Conservation (phyloP, 1,284 basidiomycete species). For the Fomitopsis pinicola region DNA sequence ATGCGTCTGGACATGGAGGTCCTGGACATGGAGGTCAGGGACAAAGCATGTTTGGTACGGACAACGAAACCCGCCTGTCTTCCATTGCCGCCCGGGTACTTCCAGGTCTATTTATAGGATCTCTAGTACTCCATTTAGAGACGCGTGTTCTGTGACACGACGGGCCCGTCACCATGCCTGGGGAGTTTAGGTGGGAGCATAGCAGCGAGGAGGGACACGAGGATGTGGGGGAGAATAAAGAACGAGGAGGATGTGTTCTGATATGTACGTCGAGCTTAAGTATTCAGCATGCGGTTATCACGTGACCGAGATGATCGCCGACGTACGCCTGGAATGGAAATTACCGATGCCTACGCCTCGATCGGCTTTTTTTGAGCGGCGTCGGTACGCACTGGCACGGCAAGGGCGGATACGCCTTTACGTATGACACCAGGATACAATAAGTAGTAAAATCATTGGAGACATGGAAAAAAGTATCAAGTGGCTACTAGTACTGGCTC, state of each 20-base stretch:
- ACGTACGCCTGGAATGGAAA: not conserved
- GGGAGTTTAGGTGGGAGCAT: too few species aligned
- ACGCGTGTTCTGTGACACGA: not conserved
- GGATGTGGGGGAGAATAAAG: not conserved
- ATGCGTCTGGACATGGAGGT: not conserved
- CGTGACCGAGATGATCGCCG: not conserved
- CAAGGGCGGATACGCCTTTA: too few species aligned
- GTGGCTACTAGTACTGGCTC: too few species aligned
- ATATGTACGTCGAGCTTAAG: not conserved
- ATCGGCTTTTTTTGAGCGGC: too few species aligned
- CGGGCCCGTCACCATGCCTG: not conserved
- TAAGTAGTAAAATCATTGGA: too few species aligned
- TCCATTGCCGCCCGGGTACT: not conserved
- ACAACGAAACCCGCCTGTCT: not conserved
- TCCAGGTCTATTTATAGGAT: not conserved
- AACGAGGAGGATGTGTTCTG: not conserved
- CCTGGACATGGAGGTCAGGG: not conserved
- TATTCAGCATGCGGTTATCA: not conserved
- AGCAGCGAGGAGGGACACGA: not conserved
- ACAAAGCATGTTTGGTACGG: not conserved
- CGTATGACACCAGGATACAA: too few species aligned
- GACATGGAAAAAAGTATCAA: too few species aligned
- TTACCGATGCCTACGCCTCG: not conserved
- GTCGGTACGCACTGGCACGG: too few species aligned
- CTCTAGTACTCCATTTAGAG: too few species aligned